Conservation (phyloP, 2,329 filamentous ascomycete genomes). For the Dothideomycetes sp. region DNA sequence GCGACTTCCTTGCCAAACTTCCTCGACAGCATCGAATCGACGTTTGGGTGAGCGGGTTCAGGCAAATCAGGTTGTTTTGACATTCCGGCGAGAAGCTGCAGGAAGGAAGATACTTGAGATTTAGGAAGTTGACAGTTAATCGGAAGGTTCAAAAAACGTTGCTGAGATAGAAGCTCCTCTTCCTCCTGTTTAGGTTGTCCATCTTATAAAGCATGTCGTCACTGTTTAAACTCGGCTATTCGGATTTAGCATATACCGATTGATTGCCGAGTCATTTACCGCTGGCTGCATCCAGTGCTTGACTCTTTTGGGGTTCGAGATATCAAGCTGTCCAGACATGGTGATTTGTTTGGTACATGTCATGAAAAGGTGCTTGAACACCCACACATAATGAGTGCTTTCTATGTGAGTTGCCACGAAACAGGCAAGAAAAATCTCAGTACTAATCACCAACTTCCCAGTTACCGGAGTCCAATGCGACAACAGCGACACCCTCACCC, state of each 20-base stretch:
- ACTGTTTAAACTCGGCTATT: slow-evolving; percentile 11
- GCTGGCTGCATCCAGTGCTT: too few species aligned
- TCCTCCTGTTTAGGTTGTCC: neutral
- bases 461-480: slow-evolving; percentile 15
- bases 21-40: slow-evolving; percentile 61
- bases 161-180: neutral
- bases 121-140: too few species aligned
- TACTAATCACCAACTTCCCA: slow-evolving; percentile 2
- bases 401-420: slow-evolving; percentile 7
- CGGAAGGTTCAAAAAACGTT: neutral
- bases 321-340: too few species aligned
- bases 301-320: too few species aligned
- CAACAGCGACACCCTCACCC: slow-evolving; percentile 15
- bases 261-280: too few species aligned
- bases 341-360: too few species aligned
- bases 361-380: too few species aligned
- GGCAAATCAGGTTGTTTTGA: slow-evolving; percentile 39
- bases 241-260: too few species aligned
- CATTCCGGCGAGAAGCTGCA: neutral
- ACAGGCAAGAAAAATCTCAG: neutral
- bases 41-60: slow-evolving; percentile 47
- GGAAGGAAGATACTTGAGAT: neutral
- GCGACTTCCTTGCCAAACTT: slow-evolving; percentile 72
- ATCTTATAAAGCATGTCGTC: slow-evolving; percentile 1
- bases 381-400: slow-evolving; percentile 16